Percentiles rank a stretch among this genome's conserved stretches.
Conservation (phyloP, 23 red algal species). For the Rhodosorus marinus region DNA sequence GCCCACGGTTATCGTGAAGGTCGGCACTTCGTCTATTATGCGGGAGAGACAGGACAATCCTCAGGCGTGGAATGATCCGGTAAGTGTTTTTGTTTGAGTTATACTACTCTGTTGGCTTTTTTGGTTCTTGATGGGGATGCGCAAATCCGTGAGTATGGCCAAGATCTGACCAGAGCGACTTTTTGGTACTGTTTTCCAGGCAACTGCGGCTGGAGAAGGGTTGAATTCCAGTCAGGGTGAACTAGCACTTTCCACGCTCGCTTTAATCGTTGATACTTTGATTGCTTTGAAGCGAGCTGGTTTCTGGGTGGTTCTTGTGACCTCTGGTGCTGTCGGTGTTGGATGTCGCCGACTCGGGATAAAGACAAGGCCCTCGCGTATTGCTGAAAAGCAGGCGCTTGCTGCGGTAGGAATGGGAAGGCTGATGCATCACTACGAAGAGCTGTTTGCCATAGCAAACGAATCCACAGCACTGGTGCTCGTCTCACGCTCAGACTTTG, state of each 20-base stretch:
- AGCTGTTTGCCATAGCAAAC: slow-evolving; percentile 51
- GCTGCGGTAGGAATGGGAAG: slow-evolving; percentile 84
- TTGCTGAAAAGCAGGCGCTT: slow-evolving; percentile 66
- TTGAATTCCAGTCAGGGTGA: slow-evolving; percentile 30
- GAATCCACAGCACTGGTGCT: slow-evolving; percentile 80
- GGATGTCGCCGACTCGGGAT: slow-evolving; percentile 67
- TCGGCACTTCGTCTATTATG: slow-evolving; percentile 96
- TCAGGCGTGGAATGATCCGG: too few species aligned
- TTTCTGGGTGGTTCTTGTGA: slow-evolving; percentile 72
- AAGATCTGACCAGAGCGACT: too few species aligned
- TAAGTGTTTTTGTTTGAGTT: too few species aligned
- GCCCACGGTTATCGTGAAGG: slow-evolving; percentile 66
- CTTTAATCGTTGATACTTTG: slow-evolving; percentile 70
- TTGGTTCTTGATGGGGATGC: too few species aligned
- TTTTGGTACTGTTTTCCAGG: too few species aligned
- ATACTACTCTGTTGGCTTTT: too few species aligned
- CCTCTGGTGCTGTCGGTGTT: slow-evolving; percentile 86
- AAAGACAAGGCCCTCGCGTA: slow-evolving; percentile 21
- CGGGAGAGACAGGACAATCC: too few species aligned
- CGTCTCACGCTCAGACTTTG: slow-evolving; percentile 59
- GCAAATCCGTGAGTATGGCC: too few species aligned
- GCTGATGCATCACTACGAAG: slow-evolving; percentile 80
- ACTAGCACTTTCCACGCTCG: slow-evolving; percentile 75
- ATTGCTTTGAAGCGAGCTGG: slow-evolving; percentile 39
- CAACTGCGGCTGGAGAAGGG: slow-evolving; percentile 9